Base-by-base conservation (phyloP, 441 rosid genomes). In the Syzygium syzygioides region DNA sequence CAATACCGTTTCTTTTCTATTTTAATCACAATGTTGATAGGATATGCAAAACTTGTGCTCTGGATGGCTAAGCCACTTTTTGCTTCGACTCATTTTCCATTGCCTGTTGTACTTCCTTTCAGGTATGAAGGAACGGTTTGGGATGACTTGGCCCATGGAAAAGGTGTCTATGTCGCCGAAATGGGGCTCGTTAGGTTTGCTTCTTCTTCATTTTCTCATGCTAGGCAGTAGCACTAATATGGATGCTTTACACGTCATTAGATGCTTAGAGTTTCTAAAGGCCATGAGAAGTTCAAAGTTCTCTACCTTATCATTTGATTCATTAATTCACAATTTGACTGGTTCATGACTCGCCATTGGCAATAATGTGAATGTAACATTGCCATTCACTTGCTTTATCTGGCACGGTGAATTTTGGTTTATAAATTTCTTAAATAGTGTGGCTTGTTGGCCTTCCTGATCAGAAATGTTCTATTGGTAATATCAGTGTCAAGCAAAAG, bases 111-210 rank as follows among this genome's bases (percentile, higher is more conserved):
- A 41, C 62, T 87, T 55, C 91, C 89, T n/a, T 89, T 50, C 90
- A 97, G 99, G 93, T 96, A 96, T 86, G 98, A 96, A 95, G 98
- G 99, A 55, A 96, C 98, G 28, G 94, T 97, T 50, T 97, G 98
- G 98, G 98, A 96, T 95, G 98, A 96, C 91, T 90, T 94, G 94
- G 99, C 99, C 92, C 97, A 94, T 89, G 99, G 98, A 18, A 97
- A 95, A 92, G 98, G 99, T 91, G 99, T 97, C 88, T 96, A 95
- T 79, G 91, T 94, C 48, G 97, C 97, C 62, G 97, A 96, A 89
- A 86, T 93, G 85, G 98, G 97, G 56, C 94, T 95, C 34, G 96
- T 97, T 89, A 97, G 97, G 98, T 96, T 87, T 91, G 92, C 86
- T 18, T 64, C 17, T 71, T 45, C 80, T 86, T 55, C 79, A 55